Base-by-base conservation (phyloP, 2,329 filamentous ascomycete species). In the Sarocladium kiliense region DNA sequence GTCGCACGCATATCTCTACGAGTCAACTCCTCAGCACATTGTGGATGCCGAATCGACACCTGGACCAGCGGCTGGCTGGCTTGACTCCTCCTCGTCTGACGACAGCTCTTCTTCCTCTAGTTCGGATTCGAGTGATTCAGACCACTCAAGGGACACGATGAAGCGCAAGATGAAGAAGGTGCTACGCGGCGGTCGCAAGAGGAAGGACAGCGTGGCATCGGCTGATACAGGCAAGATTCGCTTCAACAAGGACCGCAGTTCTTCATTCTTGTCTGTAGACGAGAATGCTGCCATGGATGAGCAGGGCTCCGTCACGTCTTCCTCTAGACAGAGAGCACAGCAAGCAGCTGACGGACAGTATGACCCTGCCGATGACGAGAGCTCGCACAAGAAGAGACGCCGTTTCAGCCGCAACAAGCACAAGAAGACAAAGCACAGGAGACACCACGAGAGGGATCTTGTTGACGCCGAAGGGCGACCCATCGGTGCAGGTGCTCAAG, bases 11-110 rank as follows among this genome's bases (percentile, higher is more conserved):
- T 96, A 95, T 72, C 85, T 96, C 76, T 96, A 96, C 63, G 88
- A 91, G 70, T 94, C 91, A 61, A 96, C 89, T 4, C 92, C 92
- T 10, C 91, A 96, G 72, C 87, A 92, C 63, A 88, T 95, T 58
- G 94, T 97, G 59, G 92, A 97, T 62, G 91, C 94, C 64, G 92
- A 96, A 68, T 86, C 90, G 0, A 87, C 90, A 45, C 92, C 92
- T 21, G 92, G 92, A 60, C 86, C 94, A 1, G 80, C 92, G 12
- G 88, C 88, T 18, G 88, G 88, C 30, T 89, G 93, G 71, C 80
- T 96, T 64, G 88, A 94, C 60, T 84, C 85, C 0, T 89, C 86
- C 2, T 80, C 76, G 61, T 80, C 77, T 1, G 77, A 81, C 27
- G 73, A 74, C 53, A 76, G 74, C 56, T 84, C 80, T 0, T 79